Percentiles rank a stretch among this genome's conserved stretches.
Conservation (phyloP, 768 basidiomycete species). For the Phallus indusiatus region DNA sequence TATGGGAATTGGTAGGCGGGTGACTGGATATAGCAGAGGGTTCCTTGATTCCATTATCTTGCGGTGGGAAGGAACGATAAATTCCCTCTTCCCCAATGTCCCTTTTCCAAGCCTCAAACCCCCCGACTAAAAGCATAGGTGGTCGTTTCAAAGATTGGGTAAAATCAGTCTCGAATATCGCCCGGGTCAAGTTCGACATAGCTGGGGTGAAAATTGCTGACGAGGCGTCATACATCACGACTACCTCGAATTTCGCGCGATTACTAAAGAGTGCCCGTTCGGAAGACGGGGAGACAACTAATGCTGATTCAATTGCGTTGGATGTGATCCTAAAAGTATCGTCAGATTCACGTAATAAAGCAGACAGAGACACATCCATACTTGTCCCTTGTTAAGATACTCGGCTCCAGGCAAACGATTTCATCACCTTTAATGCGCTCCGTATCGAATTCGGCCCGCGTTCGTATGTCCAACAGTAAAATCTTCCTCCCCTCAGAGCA, state of each 20-base stretch:
- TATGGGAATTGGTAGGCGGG: not conserved
- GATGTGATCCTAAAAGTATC: slow-evolving; percentile 47
- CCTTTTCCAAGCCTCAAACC: slow-evolving; percentile 70
- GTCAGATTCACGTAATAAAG: slow-evolving; percentile 1
- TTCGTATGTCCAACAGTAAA: slow-evolving; percentile 76
- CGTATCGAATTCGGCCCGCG: slow-evolving; percentile 62
- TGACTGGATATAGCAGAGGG: not conserved
- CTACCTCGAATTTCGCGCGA: slow-evolving; percentile 80
- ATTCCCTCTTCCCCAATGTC: slow-evolving; percentile 36
- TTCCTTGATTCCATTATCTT: slow-evolving; percentile 2
- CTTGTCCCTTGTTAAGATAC: slow-evolving; percentile 59
- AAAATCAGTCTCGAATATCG: slow-evolving; percentile 69
- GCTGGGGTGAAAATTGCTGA: slow-evolving; percentile 38
- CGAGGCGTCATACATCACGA: slow-evolving; percentile 78
- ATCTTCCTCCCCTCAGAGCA: slow-evolving; percentile 44
- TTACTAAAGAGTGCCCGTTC: slow-evolving; percentile 73
- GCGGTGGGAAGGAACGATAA: not conserved
- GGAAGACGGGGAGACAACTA: slow-evolving; percentile 56
- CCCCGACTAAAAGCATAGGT: slow-evolving; percentile 80
- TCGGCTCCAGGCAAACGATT: slow-evolving; percentile 80
- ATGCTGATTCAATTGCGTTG: slow-evolving; percentile 59
- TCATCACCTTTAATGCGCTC: slow-evolving; percentile 63
- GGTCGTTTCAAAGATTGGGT: slow-evolving; percentile 59
- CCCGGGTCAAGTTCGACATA: slow-evolving; percentile 48
- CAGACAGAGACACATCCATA: slow-evolving; percentile 27